Base-by-base conservation (phyloP, 441 rosid species). In the Pelargonium citronellum region DNA sequence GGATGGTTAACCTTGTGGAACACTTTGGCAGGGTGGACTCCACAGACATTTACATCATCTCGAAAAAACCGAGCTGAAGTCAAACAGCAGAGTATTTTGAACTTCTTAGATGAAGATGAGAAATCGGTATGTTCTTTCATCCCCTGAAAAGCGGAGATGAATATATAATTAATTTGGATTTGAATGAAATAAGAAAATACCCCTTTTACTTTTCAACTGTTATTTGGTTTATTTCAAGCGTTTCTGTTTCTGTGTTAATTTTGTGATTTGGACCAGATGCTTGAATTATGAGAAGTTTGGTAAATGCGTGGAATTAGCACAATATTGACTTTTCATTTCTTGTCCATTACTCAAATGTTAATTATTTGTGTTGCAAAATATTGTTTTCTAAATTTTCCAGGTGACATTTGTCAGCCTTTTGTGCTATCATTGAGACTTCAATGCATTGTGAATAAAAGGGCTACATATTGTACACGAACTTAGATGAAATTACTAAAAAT, bases 61-160 rank as follows among this genome's bases (percentile, higher is more conserved):
- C 77, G 97, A 81, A 92, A 90, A 83, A 95, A 65, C 66, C 84
- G 98, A 79, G 95, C 96, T 80, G 99, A 91, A 83, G 85, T 87
- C 78, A 88, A 86, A 81, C 87, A 88, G 70, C 99, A 95, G 80
- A 87, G 70, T 82, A 79, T 95, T 77, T 83, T 90, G 47, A 91
- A 81, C 81, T 95, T 92, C 76, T 80, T 92, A 44, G 99, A 95
- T 70, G 99, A 92, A n/a, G 98, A 92, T 74, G 99, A 95, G 86
- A 95, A 75, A 82, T 82, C 81, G 55, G 98, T 92, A 84, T 69
- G 88, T 71, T 78, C 63, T 64, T 55, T 22, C 19, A 55, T 22
- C 62, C 62, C 62, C 22, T 55, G 6, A 55, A 55, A 55, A 16
- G 62, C 16, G 19, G 62, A 55, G 22, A 16, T 55, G 62, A 55